Conservation (phyloP, 2,329 filamentous ascomycete species). For the Zymoseptoria ardabiliae region DNA sequence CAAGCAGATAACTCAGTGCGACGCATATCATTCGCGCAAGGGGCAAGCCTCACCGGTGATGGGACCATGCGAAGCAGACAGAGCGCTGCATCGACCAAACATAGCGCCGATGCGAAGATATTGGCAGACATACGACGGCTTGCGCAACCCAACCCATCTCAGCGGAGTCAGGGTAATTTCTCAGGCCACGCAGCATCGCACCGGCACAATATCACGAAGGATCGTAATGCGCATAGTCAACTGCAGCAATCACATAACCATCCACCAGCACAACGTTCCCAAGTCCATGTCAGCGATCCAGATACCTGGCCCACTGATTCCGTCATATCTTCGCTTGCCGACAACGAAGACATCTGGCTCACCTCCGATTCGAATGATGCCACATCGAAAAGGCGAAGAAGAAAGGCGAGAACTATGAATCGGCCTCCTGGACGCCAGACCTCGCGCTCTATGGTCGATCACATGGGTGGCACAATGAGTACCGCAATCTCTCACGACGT, state of each 20-base stretch:
- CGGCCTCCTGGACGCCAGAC: constrained; percentile 18
- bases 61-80: constrained; percentile 2
- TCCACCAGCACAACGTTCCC: constrained; percentile 4
- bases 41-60: constrained; percentile 10
- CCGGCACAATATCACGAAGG: neutral
- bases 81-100: neutral
- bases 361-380: constrained; percentile 23
- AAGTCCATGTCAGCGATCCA: constrained; percentile 3
- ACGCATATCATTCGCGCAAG: constrained; percentile 6
- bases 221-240: neutral
- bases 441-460: constrained; percentile 13
- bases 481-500: constrained; percentile 2
- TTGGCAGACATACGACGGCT: constrained; percentile 21
- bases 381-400: constrained; percentile 1
- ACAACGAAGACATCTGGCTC: constrained; percentile 27
- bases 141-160: neutral
- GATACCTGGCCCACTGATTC: constrained; percentile 21
- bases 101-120: constrained; percentile 18
- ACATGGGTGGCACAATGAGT: constrained; percentile 11
- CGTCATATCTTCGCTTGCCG: constrained; percentile 4
- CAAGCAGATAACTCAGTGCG: neutral
- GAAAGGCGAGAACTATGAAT: neutral
- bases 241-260: neutral
- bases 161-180: constrained; percentile 6
- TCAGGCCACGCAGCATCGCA: constrained; percentile 5